phyloP scores from a whole-genome alignment of 106 monocot species.

The Amphibolis antarctica region DNA sequence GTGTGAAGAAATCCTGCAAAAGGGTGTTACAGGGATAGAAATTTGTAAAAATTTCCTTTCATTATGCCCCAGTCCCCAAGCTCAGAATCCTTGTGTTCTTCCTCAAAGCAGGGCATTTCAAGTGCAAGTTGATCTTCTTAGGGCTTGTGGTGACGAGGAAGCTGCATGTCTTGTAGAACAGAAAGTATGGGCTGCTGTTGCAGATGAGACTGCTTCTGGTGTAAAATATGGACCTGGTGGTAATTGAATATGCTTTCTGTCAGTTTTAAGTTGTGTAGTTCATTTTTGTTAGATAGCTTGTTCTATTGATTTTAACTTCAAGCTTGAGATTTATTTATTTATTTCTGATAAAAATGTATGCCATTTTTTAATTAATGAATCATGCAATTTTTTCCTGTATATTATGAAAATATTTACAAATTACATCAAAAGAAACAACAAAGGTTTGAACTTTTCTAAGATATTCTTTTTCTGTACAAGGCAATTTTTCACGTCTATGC shows the following conservation, averaged over 20 bases:
- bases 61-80: slow-evolving; percentile 24
- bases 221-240: slow-evolving; percentile 60
- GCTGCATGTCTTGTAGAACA: slow-evolving; percentile 40
- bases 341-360: too few species aligned
- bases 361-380: too few species aligned
- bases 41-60: slow-evolving; percentile 60
- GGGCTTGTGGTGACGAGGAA: slow-evolving; percentile 63
- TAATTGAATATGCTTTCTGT: slow-evolving; percentile 8
- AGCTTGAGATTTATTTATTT: too few species aligned
- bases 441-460: too few species aligned
- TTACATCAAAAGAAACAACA: too few species aligned
- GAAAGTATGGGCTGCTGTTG: slow-evolving; percentile 74
- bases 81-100: slow-evolving; percentile 39
- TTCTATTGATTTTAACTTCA: too few species aligned
- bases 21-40: slow-evolving; percentile 34
- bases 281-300: too few species aligned
- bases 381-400: too few species aligned
- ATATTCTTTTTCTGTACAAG: too few species aligned
- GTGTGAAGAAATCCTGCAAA: slow-evolving; percentile 66
- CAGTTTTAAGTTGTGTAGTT: too few species aligned
- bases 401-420: too few species aligned
- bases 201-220: slow-evolving; percentile 66
- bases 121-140: slow-evolving; percentile 89
- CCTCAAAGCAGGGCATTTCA: slow-evolving; percentile 79
- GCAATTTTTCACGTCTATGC: too few species aligned